Evolutionary conservation across 139 green algal species (phyloP), one percentile per base, ranked within the genome.

Genomic region (Chlamydomonas urium): DNA sequence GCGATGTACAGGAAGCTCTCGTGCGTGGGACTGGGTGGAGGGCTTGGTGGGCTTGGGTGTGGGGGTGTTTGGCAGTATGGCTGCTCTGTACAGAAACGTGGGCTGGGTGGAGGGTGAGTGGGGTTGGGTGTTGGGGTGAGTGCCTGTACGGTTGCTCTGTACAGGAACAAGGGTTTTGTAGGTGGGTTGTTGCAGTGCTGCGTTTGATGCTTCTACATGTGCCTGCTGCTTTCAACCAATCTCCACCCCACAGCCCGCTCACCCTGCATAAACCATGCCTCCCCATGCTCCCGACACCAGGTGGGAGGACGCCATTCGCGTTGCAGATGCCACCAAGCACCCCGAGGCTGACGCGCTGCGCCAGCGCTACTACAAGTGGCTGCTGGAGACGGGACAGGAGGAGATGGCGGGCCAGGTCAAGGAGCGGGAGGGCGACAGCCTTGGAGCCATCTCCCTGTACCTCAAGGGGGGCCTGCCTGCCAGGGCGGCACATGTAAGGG

Each of bases 361-460:
- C 78, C 65, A 66, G 28, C 71, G 50, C 4, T 82, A 88, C 78
- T 86, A 86, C 66, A 71, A 81, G 58, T 92, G 85, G 83, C 72
- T 92, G 70, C 69, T 90, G 69, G 72, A 86, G 32, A 89, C 71
- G 21, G 76, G 75, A 17, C 74, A 94, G 77, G 87, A 92, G 76
- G 84, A 89, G 75, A 66, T 84, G 72, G 89, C 89, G 19, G 88
- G 77, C 2, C 68, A 69, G 4, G 75, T 93, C 21, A 91, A 89
- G 60, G 89, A 94, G 77, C 38, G 47, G 17, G 86, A 94, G 47
- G 86, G 84, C 0, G 89, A 96, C 73, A 72, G 82, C 77, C 47
- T 91, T 45, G 79, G 75, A 1, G 90, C 90, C 62, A 94, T 96
- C 68, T 74, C 71, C 14, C 77, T 93, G 24, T 94, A 94, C 76